Evolutionary conservation across 441 rosid species (phyloP).

Genomic region (Sinapis alba): DNA sequence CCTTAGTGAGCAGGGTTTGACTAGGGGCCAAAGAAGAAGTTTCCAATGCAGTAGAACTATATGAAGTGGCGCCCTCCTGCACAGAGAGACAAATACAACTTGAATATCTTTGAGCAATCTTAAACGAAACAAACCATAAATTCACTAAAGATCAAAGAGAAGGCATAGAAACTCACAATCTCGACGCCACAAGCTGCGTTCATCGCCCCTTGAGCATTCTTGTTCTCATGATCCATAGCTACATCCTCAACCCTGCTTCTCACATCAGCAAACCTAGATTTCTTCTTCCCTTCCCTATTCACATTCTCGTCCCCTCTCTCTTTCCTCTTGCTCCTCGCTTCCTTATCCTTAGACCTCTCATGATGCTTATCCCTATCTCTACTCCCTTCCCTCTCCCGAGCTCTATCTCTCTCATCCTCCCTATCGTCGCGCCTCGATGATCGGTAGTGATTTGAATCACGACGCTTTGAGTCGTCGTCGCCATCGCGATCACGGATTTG

Average conservation of each 20-base stretch:
- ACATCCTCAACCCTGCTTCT: constrained; percentile 54
- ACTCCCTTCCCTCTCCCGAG: constrained; percentile 45
- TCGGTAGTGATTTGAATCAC: constrained; percentile 45
- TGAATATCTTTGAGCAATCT: background rate
- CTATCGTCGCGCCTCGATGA: constrained; percentile 59
- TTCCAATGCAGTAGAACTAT: constrained; percentile 47
- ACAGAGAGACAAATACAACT: constrained; percentile 10
- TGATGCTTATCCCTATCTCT: constrained; percentile 42
- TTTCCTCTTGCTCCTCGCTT: constrained; percentile 53
- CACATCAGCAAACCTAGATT: constrained; percentile 50
- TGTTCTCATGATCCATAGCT: constrained; percentile 23
- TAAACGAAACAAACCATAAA: background rate
- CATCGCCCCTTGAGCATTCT: constrained; percentile 34
- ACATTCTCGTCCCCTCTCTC: constrained; percentile 59
- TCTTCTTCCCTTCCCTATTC: constrained; percentile 48
- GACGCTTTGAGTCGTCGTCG: constrained; percentile 48
- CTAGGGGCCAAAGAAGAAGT: constrained; percentile 44
- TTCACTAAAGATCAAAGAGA: background rate
- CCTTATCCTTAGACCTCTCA: constrained; percentile 53
- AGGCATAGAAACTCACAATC: constrained; percentile 53
- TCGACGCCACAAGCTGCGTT: constrained; percentile 40
- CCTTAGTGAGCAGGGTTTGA: constrained; percentile 74
- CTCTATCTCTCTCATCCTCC: constrained; percentile 45
- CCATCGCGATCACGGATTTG: constrained; percentile 36
- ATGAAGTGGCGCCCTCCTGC: constrained; percentile 50